These are phyloP conservation scores for Trichoderma guizhouense DNA, from an alignment of 2,329 filamentous ascomycete species.

Conservation along the genomic window DNA sequence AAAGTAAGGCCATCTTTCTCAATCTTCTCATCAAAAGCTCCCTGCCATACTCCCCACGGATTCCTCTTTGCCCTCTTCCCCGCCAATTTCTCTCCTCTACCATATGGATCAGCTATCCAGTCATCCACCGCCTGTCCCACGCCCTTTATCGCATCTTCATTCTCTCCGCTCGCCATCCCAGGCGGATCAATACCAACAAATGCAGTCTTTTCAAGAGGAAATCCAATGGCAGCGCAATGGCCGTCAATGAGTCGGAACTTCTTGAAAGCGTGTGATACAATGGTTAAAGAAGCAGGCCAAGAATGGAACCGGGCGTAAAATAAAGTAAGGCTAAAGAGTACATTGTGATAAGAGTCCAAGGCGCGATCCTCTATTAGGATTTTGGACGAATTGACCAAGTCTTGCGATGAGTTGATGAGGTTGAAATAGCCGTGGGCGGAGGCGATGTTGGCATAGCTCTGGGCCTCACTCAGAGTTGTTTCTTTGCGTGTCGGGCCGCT, in stretches of 20 bases:
- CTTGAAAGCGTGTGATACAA: conserved; percentile 71
- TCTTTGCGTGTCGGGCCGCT: conserved; percentile 62
- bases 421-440: conserved; percentile 45
- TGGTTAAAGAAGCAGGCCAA: conserved; percentile 58
- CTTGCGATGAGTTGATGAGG: conserved; percentile 28
- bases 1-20: conserved; percentile 24
- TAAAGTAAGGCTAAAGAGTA: conserved; percentile 66
- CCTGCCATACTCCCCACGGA: conserved; percentile 45
- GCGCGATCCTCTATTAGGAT: conserved; percentile 66
- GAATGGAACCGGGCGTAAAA: conserved; percentile 40
- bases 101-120: conserved; percentile 54
- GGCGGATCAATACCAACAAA: conserved; percentile 66
- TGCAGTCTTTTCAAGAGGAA: conserved; percentile 41
- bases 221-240: conserved; percentile 62
- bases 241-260: conserved; percentile 56
- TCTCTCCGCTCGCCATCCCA: conserved; percentile 34
- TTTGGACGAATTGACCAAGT: not conserved
- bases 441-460: conserved; percentile 58
- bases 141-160: conserved; percentile 41
- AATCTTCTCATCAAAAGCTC: conserved; percentile 38
- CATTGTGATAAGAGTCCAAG: conserved; percentile 81
- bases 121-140: conserved; percentile 42
- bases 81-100: conserved; percentile 42
- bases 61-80: conserved; percentile 50
- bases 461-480: conserved; percentile 56